These are phyloP conservation scores for Eucalyptus curtisii DNA, from an alignment of 345 rosid species.

Conservation along the genomic window DNA sequence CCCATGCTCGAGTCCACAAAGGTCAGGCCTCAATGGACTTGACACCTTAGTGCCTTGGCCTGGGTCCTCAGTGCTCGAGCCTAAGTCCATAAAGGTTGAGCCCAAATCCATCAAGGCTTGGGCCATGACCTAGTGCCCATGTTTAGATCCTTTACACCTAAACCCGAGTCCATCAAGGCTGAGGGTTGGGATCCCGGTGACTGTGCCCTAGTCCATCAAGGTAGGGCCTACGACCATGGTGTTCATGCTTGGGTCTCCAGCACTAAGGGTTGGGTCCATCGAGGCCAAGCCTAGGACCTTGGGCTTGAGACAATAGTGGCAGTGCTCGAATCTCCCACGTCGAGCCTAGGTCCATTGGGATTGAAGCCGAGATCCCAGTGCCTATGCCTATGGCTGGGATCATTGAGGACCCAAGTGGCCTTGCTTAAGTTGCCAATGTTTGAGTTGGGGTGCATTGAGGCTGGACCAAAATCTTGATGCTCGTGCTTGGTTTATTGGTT, in stretches of 20 bases:
- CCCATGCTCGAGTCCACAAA: neutral
- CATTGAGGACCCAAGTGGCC: neutral
- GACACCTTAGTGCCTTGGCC: neutral
- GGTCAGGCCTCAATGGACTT: neutral
- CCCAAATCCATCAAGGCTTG: neutral
- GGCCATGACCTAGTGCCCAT: neutral
- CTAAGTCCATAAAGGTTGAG: neutral
- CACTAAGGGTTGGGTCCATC: neutral
- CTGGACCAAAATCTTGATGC: neutral
- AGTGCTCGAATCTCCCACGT: neutral
- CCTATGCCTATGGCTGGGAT: too few species aligned
- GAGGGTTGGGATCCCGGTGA: neutral
- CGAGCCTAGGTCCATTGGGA: neutral
- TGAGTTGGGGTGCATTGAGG: neutral
- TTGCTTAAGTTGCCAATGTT: neutral
- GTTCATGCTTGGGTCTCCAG: neutral
- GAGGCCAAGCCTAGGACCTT: neutral
- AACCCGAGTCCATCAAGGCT: neutral
- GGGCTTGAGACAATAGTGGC: neutral
- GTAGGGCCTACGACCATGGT: neutral
- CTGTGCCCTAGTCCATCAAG: neutral
- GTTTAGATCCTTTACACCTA: neutral
- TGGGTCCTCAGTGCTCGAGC: neutral
- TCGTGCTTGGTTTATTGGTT: neutral
- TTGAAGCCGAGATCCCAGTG: fast-evolving